Conservation (phyloP, 345 rosid genomes). For the Balakata baccata region DNA sequence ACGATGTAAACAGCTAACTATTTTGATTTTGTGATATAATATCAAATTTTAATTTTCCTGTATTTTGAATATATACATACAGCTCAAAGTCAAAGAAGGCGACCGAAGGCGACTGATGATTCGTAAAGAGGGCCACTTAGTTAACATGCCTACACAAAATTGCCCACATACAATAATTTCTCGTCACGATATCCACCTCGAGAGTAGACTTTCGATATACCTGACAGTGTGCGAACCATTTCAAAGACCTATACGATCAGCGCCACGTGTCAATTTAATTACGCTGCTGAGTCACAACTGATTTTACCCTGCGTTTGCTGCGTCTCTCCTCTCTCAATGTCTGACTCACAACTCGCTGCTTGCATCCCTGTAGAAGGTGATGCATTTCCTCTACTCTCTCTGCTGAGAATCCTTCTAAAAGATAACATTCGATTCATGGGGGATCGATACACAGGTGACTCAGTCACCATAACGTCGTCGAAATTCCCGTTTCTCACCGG, state of each 20-base stretch:
- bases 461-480: conserved; percentile 15
- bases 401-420: conserved; percentile 48
- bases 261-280: background rate
- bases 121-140: background rate
- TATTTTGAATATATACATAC: background rate
- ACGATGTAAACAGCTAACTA: too few relatives aligned
- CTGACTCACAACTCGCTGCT: conserved; percentile 35
- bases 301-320: conserved; percentile 13
- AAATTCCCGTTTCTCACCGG: conserved; percentile 24
- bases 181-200: background rate
- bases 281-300: background rate
- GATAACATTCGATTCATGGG: conserved; percentile 63
- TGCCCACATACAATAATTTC: background rate
- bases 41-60: too few relatives aligned
- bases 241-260: background rate
- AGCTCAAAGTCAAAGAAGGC: background rate
- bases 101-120: background rate
- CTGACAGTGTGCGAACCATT: background rate
- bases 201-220: background rate
- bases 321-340: conserved; percentile 43
- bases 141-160: background rate
- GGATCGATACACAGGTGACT: conserved; percentile 41
- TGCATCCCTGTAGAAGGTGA: conserved; percentile 24
- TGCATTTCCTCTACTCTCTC: conserved; percentile 41
- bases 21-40: too few relatives aligned